Conservation (phyloP, 1,284 basidiomycete genomes). For the Pseudomicrostroma phylloplanum region DNA sequence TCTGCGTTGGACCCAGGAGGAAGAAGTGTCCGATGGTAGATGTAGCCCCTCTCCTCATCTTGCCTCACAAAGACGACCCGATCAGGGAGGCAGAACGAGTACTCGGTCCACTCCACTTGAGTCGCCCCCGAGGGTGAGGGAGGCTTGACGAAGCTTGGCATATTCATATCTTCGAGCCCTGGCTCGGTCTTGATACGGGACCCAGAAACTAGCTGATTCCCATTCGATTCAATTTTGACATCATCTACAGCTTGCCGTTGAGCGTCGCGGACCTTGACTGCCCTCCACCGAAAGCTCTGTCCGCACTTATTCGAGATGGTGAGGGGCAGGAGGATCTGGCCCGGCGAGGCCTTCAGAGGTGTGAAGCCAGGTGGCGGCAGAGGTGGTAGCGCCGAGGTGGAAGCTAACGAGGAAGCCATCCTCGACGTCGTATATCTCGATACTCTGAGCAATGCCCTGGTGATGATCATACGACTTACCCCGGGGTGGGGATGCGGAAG, state of each 20-base stretch:
- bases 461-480: too few relatives aligned
- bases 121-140: background rate
- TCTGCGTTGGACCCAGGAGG: background rate
- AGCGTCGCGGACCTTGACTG: constrained; percentile 19
- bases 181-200: too few relatives aligned
- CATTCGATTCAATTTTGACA: too few relatives aligned
- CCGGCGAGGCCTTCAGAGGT: constrained; percentile 16
- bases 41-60: constrained; percentile 29
- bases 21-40: constrained; percentile 37
- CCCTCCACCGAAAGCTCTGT: constrained; percentile 47
- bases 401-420: background rate
- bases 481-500: too few relatives aligned
- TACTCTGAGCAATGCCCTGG: too few relatives aligned
- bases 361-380: constrained; percentile 28
- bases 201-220: too few relatives aligned
- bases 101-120: constrained; percentile 27
- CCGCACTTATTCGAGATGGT: constrained; percentile 48
- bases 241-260: too few relatives aligned
- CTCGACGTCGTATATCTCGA: background rate
- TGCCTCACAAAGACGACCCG: constrained; percentile 46
- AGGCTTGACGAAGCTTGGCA: too few relatives aligned
- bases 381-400: constrained; percentile 10
- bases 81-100: constrained; percentile 45
- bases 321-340: constrained; percentile 34
- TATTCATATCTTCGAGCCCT: too few relatives aligned